phyloP scores from a whole-genome alignment of 2,329 filamentous ascomycete species.

The Trichoderma polysporum region DNA sequence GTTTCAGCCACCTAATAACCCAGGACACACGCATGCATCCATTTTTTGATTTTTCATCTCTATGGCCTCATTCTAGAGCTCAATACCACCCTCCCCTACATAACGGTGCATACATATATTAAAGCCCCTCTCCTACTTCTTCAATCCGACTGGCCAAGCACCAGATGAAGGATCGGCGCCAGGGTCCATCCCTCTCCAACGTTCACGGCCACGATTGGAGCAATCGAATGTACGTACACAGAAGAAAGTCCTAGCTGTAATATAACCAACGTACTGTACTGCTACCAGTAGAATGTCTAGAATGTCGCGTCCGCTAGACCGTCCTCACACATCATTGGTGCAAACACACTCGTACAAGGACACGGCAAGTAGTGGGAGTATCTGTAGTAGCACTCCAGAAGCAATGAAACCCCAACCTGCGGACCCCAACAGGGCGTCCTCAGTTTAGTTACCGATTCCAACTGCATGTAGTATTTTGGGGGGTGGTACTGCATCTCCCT shows the following conservation, averaged over 20 bases:
- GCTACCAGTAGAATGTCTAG: neutral
- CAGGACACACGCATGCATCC: too few species aligned
- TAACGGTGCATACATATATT: neutral
- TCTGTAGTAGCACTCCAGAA: neutral
- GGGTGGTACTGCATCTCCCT: neutral
- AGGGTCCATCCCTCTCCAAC: neutral
- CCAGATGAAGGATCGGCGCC: slow-evolving; percentile 9
- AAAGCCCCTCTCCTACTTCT: neutral
- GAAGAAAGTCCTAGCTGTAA: neutral
- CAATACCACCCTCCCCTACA: neutral
- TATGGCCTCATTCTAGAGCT: neutral
- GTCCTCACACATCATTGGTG: neutral
- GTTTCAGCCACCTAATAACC: neutral
- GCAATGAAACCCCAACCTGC: slow-evolving; percentile 16
- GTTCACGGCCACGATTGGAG: neutral
- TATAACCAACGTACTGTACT: neutral
- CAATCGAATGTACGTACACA: too few species aligned
- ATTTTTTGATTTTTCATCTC: too few species aligned
- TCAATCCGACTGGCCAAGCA: neutral
- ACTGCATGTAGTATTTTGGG: neutral
- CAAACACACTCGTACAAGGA: neutral
- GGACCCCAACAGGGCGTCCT: neutral
- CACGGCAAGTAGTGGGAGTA: neutral
- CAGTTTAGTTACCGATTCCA: neutral
- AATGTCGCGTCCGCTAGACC: neutral